Evolutionary conservation across 176 grass and related monocot genomes (phyloP).

Genomic region (Oryza officinalis): DNA sequence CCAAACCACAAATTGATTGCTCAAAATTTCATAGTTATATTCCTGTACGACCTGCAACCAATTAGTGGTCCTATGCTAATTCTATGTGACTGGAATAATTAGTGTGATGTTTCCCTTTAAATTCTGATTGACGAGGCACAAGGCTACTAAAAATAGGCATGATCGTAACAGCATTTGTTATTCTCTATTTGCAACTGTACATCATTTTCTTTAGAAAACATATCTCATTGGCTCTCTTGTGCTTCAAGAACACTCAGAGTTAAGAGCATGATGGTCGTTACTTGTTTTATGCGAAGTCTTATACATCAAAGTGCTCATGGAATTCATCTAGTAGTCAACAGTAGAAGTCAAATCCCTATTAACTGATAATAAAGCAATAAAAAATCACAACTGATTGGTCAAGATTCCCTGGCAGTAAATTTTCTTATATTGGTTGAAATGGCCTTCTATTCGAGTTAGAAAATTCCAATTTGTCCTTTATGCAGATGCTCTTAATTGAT

Average conservation of each 20-base stretch:
- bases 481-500: no score
- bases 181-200: not conserved
- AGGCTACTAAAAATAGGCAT: not conserved
- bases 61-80: constrained; percentile 10
- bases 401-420: not conserved
- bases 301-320: not conserved
- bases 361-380: not conserved
- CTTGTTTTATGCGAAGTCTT: not conserved
- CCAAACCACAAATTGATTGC: not conserved
- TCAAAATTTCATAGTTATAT: constrained; percentile 2
- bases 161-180: not conserved
- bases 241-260: constrained; percentile 3
- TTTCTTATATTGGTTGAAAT: not conserved
- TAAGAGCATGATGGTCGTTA: no score
- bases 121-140: not conserved
- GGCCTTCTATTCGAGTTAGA: not conserved
- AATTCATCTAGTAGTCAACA: constrained; percentile 7
- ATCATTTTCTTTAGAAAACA: not conserved
- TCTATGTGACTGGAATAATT: constrained; percentile 4
- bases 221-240: not conserved
- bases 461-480: no score
- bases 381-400: not conserved
- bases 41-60: not conserved
- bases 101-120: not conserved
- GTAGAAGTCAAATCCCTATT: constrained; percentile 10